A percentile compares a stretch with the other conserved stretches of the same genome.
Conservation (phyloP, 176 grass and related monocot genomes). For the Alloteropsis semialata region DNA sequence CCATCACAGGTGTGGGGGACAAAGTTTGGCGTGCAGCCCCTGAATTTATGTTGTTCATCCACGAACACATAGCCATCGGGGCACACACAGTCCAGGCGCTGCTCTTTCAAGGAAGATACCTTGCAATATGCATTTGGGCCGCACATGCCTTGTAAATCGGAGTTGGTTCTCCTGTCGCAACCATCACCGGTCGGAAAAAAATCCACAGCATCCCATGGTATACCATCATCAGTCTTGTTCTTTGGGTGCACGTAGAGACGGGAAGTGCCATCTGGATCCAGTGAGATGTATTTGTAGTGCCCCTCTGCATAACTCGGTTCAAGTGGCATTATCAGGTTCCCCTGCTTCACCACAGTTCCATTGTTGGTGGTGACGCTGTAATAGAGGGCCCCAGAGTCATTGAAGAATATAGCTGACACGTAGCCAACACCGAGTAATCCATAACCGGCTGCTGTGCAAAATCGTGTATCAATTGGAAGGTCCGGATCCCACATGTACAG, state of each 20-base stretch:
- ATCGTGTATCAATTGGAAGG: not conserved
- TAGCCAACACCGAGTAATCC: not conserved
- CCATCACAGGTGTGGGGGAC: not conserved
- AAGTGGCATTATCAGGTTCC: not conserved
- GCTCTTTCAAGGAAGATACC: not conserved
- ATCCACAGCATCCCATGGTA: not conserved
- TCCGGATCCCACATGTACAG: not conserved
- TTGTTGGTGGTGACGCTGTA: not conserved
- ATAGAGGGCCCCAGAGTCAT: not conserved
- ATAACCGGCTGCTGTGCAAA: no score
- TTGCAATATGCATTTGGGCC: conserved; percentile 5
- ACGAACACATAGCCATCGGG: not conserved
- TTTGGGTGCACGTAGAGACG: not conserved
- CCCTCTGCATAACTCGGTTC: not conserved
- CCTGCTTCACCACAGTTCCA: no score
- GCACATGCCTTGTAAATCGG: not conserved
- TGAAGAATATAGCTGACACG: not conserved
- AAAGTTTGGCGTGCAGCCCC: not conserved
- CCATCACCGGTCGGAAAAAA: not conserved
- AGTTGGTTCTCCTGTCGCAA: not conserved
- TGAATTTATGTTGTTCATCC: not conserved
- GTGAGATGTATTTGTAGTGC: not conserved
- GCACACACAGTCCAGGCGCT: conserved; percentile 9
- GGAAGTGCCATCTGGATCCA: conserved; percentile 16
- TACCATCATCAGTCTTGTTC: not conserved